phyloP scores from a whole-genome alignment of 192 early-diverging fungal species.

The Umbelopsis sp. region DNA sequence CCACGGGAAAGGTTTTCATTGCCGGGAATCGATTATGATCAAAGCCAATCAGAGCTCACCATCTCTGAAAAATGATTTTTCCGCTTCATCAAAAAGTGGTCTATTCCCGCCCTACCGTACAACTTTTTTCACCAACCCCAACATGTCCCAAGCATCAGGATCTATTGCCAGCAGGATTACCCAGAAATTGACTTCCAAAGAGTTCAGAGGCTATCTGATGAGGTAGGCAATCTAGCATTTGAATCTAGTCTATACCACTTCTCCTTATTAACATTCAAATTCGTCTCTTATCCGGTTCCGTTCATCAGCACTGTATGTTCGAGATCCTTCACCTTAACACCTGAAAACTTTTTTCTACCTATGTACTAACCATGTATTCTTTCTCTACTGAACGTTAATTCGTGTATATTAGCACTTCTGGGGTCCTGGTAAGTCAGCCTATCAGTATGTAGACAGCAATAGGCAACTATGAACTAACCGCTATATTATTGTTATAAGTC shows the following conservation, averaged over 20 bases:
- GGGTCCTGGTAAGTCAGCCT: slow-evolving; percentile 48
- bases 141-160: slow-evolving; percentile 46
- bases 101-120: slow-evolving; percentile 14
- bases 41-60: background rate
- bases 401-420: slow-evolving; percentile 49
- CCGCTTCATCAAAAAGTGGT: background rate
- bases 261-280: too few species aligned
- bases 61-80: slow-evolving; percentile 12
- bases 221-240: slow-evolving; percentile 54
- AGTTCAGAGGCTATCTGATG: slow-evolving; percentile 73
- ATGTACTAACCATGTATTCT: background rate
- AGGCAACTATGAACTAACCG: background rate
- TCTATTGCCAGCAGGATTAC: slow-evolving; percentile 38
- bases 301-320: slow-evolving; percentile 10
- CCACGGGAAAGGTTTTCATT: slow-evolving; percentile 12
- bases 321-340: background rate
- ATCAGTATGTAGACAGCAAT: background rate
- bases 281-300: too few species aligned
- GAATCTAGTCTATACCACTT: too few species aligned
- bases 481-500: slow-evolving; percentile 26
- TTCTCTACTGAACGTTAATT: too few species aligned
- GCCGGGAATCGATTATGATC: background rate
- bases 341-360: background rate
- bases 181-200: slow-evolving; percentile 58
- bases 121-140: background rate